Evolutionary conservation across 495 filamentous ascomycete species (phyloP).

Genomic region (Trichoderma reesei): DNA sequence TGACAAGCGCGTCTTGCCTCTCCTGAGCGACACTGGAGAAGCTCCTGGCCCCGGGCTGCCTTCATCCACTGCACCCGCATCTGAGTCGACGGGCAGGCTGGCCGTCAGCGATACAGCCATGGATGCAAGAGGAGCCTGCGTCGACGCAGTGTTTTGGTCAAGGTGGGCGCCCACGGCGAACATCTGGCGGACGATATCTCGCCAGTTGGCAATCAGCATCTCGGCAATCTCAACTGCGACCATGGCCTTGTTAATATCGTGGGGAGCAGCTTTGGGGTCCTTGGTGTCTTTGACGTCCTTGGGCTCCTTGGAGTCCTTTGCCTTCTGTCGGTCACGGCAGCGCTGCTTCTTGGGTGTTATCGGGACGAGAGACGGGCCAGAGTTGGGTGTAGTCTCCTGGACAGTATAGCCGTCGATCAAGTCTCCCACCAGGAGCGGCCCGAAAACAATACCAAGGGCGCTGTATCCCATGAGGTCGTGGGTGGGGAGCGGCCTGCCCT

Average conservation of each 20-base stretch:
- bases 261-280: constrained; percentile 16
- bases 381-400: constrained; percentile 24
- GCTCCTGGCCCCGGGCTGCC: not conserved
- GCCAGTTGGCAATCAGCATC: constrained; percentile 51
- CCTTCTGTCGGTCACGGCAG: constrained; percentile 25
- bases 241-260: constrained; percentile 32
- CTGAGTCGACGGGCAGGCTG: too few species aligned
- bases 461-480: constrained; percentile 51
- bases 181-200: constrained; percentile 47
- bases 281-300: constrained; percentile 16
- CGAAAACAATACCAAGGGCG: constrained; percentile 54
- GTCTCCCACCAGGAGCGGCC: constrained; percentile 52
- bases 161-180: constrained; percentile 22
- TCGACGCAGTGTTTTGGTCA: not conserved
- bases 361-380: constrained; percentile 29
- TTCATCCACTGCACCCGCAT: too few species aligned
- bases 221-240: constrained; percentile 45
- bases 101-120: not conserved
- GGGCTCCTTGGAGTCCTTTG: constrained; percentile 15
- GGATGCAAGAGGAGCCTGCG: not conserved
- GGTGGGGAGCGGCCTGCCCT: constrained; percentile 36
- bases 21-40: not conserved
- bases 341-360: constrained; percentile 25
- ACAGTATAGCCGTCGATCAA: constrained; percentile 36
- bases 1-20: not conserved